Evolutionary conservation across 2,329 filamentous ascomycete genomes (phyloP).

Genomic region (Penicillium sp.): DNA sequence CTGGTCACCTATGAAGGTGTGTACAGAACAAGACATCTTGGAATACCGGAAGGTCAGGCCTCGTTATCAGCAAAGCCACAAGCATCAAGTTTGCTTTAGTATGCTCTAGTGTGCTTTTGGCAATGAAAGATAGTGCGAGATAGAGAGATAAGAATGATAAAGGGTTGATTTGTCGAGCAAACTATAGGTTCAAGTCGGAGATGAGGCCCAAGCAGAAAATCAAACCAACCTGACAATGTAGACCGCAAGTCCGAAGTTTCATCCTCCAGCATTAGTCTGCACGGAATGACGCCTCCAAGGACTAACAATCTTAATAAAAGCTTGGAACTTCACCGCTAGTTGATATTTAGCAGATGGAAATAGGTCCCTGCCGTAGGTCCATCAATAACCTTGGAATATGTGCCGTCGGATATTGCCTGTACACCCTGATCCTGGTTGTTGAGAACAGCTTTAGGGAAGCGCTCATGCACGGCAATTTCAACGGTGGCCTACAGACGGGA

Average conservation of each 20-base stretch:
- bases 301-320: background rate
- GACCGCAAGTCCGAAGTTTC: background rate
- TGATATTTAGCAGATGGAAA: background rate
- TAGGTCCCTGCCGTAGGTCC: background rate
- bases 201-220: background rate
- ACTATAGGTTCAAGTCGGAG: background rate
- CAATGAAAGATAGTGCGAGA: background rate
- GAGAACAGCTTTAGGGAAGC: constrained; percentile 2
- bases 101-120: background rate
- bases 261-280: background rate
- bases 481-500: constrained; percentile 5
- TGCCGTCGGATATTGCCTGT: background rate
- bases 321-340: background rate
- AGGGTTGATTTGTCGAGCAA: background rate
- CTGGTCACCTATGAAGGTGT: background rate
- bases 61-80: background rate
- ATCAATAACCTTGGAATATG: background rate
- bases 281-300: background rate
- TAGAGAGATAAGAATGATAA: background rate
- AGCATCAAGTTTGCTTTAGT: background rate
- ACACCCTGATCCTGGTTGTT: background rate
- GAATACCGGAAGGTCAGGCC: background rate
- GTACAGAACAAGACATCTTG: background rate
- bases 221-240: background rate
- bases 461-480: background rate